phyloP scores from a whole-genome alignment of 345 rosid genomes.

The Erucastrum elatum region DNA sequence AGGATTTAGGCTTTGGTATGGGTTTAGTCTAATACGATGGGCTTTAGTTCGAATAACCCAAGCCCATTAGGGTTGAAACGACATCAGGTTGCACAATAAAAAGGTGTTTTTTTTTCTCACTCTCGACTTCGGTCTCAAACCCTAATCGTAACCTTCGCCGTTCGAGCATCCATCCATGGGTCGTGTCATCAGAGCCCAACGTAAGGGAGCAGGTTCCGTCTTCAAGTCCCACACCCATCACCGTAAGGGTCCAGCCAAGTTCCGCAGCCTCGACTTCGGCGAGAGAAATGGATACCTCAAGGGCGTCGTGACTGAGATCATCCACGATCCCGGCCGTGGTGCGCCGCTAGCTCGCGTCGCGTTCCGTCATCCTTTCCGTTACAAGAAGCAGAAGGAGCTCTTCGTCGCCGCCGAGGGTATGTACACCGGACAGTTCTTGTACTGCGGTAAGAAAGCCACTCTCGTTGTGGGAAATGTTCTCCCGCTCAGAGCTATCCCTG shows the following conservation, averaged over 20 bases:
- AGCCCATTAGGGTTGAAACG: slow-evolving; percentile 30
- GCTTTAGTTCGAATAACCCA: not conserved
- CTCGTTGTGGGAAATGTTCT: slow-evolving; percentile 58
- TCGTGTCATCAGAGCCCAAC: slow-evolving; percentile 73
- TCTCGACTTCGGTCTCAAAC: slow-evolving; percentile 13
- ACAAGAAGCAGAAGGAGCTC: slow-evolving; percentile 71
- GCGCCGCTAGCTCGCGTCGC: slow-evolving; percentile 64
- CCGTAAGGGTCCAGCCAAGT: slow-evolving; percentile 75
- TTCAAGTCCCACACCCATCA: slow-evolving; percentile 77
- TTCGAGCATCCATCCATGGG: slow-evolving; percentile 51
- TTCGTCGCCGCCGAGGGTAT: slow-evolving; percentile 69
- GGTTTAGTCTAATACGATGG: too few species aligned
- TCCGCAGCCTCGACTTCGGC: slow-evolving; percentile 69
- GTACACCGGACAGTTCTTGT: slow-evolving; percentile 61
- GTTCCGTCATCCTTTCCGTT: slow-evolving; percentile 73
- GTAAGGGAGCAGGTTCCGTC: slow-evolving; percentile 78
- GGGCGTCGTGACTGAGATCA: slow-evolving; percentile 65
- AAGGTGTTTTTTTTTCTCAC: not conserved
- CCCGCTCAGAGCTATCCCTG: slow-evolving; percentile 61
- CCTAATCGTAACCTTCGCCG: slow-evolving; percentile 19
- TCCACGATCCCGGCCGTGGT: slow-evolving; percentile 76
- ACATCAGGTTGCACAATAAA: slow-evolving; percentile 6
- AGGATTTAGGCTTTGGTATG: not conserved
- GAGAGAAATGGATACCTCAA: slow-evolving; percentile 69
- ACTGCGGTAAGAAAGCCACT: slow-evolving; percentile 59